Base-by-base conservation (phyloP, 139 green algal species). In the Chlamydomonas incerta region DNA sequence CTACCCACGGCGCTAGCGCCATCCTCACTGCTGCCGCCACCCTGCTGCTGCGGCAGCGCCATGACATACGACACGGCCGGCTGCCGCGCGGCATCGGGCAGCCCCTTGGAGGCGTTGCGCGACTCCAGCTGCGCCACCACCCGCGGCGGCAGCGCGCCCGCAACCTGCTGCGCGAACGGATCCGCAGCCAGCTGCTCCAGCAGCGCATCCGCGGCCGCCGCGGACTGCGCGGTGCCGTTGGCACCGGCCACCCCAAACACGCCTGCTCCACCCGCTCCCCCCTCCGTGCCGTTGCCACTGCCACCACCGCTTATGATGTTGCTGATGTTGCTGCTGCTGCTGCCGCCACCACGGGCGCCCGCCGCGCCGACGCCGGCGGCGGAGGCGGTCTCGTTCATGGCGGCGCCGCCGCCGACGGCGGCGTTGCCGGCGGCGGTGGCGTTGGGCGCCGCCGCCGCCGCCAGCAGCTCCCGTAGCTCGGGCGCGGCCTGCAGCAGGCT, bases 381-480 rank as follows among this genome's bases (percentile, higher is more conserved):
- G 21, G 55, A 62, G 55, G 71, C 29, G 24, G 29, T 80, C 9
- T 66, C 52, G 20, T 80, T 80, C 34, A 10, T 24, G 9, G 55
- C 55, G 55, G 2, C 31, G 18, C 18, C 24, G 8, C 23, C 60
- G 60, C 23, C 60, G 60, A 24, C 21, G 60, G 60, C 10, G 60
- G 24, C 17, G 60, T 66, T 66, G 60, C 55, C 55, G 55, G 55
- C 55, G 55, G 55, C 55, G 23, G 60, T n/a, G 60, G 18, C 60
- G 55, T 60, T 60, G 24, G 60, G 5, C 23, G 73, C 21, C 41
- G 57, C 52, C n/a, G 29, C 57, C 13, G 79, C 66, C 62, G 52
- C 23, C 37, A 87, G 37, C n/a, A 90, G 37, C 26, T 90, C 72
- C 33, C 18, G 72, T 52, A 90, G 72, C 80, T 90, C 80, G 29